Conservation (phyloP, 2,329 filamentous ascomycete species). For the Celoporthe dispersa region DNA sequence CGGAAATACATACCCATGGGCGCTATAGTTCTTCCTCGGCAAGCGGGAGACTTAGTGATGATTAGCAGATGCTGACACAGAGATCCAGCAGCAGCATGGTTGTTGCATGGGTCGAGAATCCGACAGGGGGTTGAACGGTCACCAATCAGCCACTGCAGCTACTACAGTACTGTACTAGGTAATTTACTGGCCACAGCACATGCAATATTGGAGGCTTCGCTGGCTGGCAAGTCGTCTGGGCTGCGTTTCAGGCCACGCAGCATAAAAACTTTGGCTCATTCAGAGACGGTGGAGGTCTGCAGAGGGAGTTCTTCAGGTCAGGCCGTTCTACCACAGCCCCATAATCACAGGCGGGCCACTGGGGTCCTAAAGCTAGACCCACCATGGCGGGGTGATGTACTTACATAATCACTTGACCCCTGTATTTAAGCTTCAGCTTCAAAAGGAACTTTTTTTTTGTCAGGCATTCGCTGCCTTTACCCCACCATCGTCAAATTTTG, state of each 20-base stretch:
- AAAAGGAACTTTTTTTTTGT: not conserved
- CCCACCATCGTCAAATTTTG: not conserved
- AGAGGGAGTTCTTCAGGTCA: too few species aligned
- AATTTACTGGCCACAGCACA: too few species aligned
- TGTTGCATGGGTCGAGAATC: not conserved
- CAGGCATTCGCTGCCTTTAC: not conserved
- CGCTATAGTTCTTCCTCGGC: not conserved
- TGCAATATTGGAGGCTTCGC: too few species aligned
- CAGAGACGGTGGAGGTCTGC: too few species aligned
- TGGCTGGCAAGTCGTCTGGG: too few species aligned
- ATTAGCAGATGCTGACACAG: constrained; percentile 30
- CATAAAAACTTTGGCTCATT: too few species aligned
- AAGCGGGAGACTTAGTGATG: constrained; percentile 19
- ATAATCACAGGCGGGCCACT: too few species aligned
- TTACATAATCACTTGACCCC: not conserved
- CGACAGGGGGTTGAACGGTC: not conserved
- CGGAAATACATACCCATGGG: not conserved
- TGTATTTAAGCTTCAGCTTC: not conserved
- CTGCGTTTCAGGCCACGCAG: too few species aligned
- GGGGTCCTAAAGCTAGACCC: too few species aligned
- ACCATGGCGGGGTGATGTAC: not conserved
- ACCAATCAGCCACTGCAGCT: not conserved
- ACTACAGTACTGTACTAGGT: too few species aligned
- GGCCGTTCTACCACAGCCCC: too few species aligned
- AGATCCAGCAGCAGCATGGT: not conserved